Evolutionary conservation across 2,329 filamentous ascomycete species (phyloP).

Genomic region (Aspergillus uvarum): DNA sequence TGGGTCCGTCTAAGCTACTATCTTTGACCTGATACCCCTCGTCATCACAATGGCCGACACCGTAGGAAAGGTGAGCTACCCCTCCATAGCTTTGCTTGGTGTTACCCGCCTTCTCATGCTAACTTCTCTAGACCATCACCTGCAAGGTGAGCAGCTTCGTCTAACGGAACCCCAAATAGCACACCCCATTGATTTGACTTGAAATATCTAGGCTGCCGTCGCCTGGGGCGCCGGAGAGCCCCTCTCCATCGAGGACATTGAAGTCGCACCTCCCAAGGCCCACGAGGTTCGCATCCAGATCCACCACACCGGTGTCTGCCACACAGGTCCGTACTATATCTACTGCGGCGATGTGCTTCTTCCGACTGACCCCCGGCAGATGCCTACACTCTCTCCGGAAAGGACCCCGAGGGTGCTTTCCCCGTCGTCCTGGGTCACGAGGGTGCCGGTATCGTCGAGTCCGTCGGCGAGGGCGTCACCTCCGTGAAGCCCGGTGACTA

Average conservation of each 20-base stretch:
- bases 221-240: slow-evolving; percentile 96
- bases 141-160: slow-evolving; percentile 63
- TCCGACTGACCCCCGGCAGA: slow-evolving; percentile 50
- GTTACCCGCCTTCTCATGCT: slow-evolving; percentile 8
- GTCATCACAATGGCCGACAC: slow-evolving; percentile 53
- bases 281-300: slow-evolving; percentile 97
- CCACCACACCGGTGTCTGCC: slow-evolving; percentile 97
- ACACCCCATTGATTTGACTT: slow-evolving; percentile 4
- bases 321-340: slow-evolving; percentile 66
- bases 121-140: slow-evolving; percentile 70
- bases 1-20: neutral
- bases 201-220: slow-evolving; percentile 68
- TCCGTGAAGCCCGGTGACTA: slow-evolving; percentile 92
- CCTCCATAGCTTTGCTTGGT: neutral
- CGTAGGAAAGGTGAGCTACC: slow-evolving; percentile 53
- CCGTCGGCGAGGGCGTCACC: slow-evolving; percentile 90
- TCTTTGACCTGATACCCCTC: neutral
- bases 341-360: neutral
- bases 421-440: slow-evolving; percentile 87
- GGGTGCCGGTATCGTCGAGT: slow-evolving; percentile 89
- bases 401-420: slow-evolving; percentile 95
- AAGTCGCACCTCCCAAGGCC: slow-evolving; percentile 83
- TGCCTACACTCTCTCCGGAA: slow-evolving; percentile 92
- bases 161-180: slow-evolving; percentile 1
- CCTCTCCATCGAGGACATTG: slow-evolving; percentile 84